Percentiles rank a stretch among this genome's conserved stretches.
Conservation (phyloP, 306 rosid genomes). For the Albizia julibrissin region DNA sequence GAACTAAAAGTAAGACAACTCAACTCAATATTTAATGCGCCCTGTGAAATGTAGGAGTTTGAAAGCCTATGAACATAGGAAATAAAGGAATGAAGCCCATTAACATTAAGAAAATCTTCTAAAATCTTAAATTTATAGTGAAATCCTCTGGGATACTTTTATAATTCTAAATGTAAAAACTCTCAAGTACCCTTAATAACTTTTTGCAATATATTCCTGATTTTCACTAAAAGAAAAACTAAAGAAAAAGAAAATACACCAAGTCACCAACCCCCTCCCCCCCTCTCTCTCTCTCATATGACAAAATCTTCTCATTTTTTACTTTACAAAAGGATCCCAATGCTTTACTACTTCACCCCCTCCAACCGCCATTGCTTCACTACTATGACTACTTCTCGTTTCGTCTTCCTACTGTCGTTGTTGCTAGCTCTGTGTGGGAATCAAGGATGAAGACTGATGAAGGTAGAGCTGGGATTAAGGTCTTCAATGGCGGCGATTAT, state of each 20-base stretch:
- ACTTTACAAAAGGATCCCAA: slow-evolving; percentile 60
- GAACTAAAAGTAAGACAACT: no score
- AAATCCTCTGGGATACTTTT: no score
- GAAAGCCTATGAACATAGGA: no score
- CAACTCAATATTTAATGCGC: no score
- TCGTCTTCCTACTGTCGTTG: slow-evolving; percentile 28
- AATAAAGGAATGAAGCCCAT: no score
- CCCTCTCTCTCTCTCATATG: neutral
- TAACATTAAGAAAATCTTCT: no score
- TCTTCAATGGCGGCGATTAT: slow-evolving; percentile 69
- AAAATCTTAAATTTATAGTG: no score
- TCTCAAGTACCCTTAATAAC: no score
- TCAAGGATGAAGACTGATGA: slow-evolving; percentile 84
- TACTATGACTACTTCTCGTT: slow-evolving; percentile 10
- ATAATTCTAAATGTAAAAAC: no score
- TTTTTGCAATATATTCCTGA: neutral
- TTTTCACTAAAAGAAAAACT: no score
- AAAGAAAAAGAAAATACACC: slow-evolving; percentile 8
- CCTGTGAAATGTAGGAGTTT: no score
- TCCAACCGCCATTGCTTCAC: slow-evolving; percentile 50
- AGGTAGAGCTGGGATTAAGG: slow-evolving; percentile 75
- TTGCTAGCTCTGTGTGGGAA: slow-evolving; percentile 80
- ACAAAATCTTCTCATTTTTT: slow-evolving; percentile 12
- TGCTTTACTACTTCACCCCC: slow-evolving; percentile 60
- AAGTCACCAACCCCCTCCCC: no score